Percentiles rank a stretch among this genome's conserved stretches.
phyloP scores from a whole-genome alignment of 2,329 filamentous ascomycete species.

The Hirsutella minnesotensis region DNA sequence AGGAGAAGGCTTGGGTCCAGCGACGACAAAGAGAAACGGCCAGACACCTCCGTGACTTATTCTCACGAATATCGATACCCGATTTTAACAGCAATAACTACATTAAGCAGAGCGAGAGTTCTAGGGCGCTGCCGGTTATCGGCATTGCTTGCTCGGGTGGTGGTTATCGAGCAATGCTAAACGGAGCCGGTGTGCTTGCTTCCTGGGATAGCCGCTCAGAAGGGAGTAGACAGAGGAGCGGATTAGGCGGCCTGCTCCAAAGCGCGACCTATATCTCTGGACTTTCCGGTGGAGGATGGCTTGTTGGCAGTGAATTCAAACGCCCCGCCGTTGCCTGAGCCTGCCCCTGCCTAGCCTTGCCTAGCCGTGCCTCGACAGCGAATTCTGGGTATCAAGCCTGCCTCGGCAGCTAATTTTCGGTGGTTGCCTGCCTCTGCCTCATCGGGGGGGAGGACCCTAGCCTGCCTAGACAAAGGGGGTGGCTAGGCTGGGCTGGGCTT shows the following conservation, averaged over 20 bases:
- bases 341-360: too few species aligned
- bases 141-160: slow-evolving; percentile 75
- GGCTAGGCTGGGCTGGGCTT: too few species aligned
- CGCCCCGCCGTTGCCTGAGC: too few species aligned
- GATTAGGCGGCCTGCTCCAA: slow-evolving; percentile 72
- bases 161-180: slow-evolving; percentile 78
- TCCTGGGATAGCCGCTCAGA: slow-evolving; percentile 67
- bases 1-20: slow-evolving; percentile 65
- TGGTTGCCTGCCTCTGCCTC: too few species aligned
- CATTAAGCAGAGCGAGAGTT: slow-evolving; percentile 31
- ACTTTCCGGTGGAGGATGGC: slow-evolving; percentile 73
- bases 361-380: too few species aligned
- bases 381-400: too few species aligned
- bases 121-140: slow-evolving; percentile 39
- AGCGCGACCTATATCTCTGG: slow-evolving; percentile 70
- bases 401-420: too few species aligned
- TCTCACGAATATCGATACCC: slow-evolving; percentile 59
- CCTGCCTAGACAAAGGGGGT: too few species aligned
- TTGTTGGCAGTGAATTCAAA: slow-evolving; percentile 69
- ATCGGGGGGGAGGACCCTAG: too few species aligned
- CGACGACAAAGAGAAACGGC: slow-evolving; percentile 62
- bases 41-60: slow-evolving; percentile 63
- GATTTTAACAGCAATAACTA: slow-evolving; percentile 65
- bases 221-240: slow-evolving; percentile 34
- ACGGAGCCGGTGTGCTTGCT: slow-evolving; percentile 68